Evolutionary conservation across 2,329 filamentous ascomycete species (phyloP).

Genomic region (Penicillium sumatraense): DNA sequence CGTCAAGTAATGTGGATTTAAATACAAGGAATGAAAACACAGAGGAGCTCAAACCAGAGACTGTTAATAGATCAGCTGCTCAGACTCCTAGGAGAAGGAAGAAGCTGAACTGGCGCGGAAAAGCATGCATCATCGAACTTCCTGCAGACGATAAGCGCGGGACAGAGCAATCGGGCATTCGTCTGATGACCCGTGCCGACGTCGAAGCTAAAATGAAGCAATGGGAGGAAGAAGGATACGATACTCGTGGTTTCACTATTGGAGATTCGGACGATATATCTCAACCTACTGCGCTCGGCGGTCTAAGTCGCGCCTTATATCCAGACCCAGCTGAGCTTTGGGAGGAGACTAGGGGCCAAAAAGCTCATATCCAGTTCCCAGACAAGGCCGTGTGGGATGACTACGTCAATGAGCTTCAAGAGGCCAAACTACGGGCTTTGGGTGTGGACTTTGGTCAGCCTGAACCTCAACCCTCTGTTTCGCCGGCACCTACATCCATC

Average conservation of each 20-base stretch:
- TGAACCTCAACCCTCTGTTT: conserved; percentile 70
- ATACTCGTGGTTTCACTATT: conserved; percentile 47
- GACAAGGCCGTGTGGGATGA: conserved; percentile 67
- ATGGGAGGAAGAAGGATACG: conserved; percentile 51
- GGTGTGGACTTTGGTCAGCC: conserved; percentile 82
- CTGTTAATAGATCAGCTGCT: conserved; percentile 24
- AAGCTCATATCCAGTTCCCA: conserved; percentile 47
- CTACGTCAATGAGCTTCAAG: conserved; percentile 81
- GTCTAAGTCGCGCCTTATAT: conserved; percentile 49
- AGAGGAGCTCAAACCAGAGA: conserved; percentile 4
- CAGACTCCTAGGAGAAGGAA: conserved; percentile 59
- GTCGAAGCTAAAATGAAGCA: conserved; percentile 43
- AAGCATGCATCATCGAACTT: conserved; percentile 72
- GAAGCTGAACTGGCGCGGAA: conserved; percentile 75
- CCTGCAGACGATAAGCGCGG: conserved; percentile 71
- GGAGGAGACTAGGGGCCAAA: conserved; percentile 38
- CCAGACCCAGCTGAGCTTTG: conserved; percentile 46
- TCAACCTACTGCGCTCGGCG: conserved; percentile 35
- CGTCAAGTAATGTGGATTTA: conserved; percentile 21
- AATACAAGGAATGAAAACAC: neutral
- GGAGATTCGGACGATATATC: conserved; percentile 33
- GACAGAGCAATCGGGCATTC: conserved; percentile 43
- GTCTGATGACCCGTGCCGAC: conserved; percentile 45
- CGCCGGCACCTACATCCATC: conserved; percentile 65
- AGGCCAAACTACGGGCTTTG: conserved; percentile 89